Evolutionary conservation across 495 filamentous ascomycete genomes (phyloP).

Genomic region (Chaetomium fimeti): DNA sequence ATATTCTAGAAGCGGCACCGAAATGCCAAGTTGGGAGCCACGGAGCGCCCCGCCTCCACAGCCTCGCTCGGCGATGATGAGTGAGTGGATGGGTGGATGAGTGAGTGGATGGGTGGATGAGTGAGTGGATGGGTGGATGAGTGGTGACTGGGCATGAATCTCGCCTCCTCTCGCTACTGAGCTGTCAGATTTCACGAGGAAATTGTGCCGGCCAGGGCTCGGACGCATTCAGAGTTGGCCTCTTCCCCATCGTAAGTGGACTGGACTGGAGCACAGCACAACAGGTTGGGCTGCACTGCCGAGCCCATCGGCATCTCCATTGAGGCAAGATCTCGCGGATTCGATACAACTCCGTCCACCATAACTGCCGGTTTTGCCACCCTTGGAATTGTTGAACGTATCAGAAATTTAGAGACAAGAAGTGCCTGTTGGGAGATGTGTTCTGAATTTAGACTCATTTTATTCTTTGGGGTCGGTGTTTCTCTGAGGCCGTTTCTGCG

Average conservation of each 20-base stretch:
- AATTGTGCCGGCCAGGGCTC: background rate
- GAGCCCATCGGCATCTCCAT: slow-evolving; percentile 6
- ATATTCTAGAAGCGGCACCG: background rate
- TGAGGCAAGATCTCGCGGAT: background rate
- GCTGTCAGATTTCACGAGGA: background rate
- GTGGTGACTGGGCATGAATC: too few relatives aligned
- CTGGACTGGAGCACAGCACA: background rate
- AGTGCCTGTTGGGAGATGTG: background rate
- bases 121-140: too few relatives aligned
- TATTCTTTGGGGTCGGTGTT: background rate
- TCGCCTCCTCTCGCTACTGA: background rate
- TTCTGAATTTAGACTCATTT: background rate
- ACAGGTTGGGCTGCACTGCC: slow-evolving; percentile 1
- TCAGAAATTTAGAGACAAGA: background rate
- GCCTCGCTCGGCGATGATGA: background rate
- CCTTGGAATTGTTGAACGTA: background rate
- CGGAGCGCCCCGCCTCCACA: slow-evolving; percentile 9
- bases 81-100: background rate
- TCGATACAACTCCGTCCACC: background rate
- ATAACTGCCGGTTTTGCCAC: background rate
- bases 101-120: too few relatives aligned
- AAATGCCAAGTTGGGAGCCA: background rate
- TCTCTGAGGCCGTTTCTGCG: too few relatives aligned
- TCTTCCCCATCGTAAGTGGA: background rate
- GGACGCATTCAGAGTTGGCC: background rate